Percentiles rank a stretch among this genome's conserved stretches.
phyloP scores from a whole-genome alignment of 805 yeast genomes.

The Sungouiozyma intestinalis region DNA sequence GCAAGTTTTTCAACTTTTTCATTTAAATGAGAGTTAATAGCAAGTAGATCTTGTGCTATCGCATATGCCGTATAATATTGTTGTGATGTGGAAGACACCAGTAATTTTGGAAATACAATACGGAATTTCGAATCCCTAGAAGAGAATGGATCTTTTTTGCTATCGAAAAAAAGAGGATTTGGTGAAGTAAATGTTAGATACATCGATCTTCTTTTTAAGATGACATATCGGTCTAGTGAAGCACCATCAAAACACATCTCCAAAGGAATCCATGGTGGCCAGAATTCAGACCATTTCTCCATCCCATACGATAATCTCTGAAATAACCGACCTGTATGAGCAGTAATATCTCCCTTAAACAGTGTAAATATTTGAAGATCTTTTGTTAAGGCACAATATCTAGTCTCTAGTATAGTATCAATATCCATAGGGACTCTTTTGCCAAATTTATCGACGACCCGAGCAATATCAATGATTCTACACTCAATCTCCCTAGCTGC shows the following conservation, averaged over 20 bases:
- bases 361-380: conserved; percentile 49
- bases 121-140: conserved; percentile 25
- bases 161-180: conserved; percentile 38
- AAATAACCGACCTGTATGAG: conserved; percentile 20
- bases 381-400: conserved; percentile 45
- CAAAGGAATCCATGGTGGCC: conserved; percentile 63
- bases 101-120: conserved; percentile 36
- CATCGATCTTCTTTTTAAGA: conserved; percentile 44
- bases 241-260: conserved; percentile 49
- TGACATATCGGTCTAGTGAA: conserved; percentile 33
- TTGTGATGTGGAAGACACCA: conserved; percentile 43
- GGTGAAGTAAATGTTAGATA: conserved; percentile 42
- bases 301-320: conserved; percentile 24
- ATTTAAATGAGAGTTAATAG: conserved; percentile 28
- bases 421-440: conserved; percentile 21
- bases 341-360: conserved; percentile 29
- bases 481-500: conserved; percentile 51
- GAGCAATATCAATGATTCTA: conserved; percentile 39
- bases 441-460: conserved; percentile 26
- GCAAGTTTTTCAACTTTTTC: conserved; percentile 38
- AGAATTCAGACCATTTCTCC: conserved; percentile 24
- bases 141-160: conserved; percentile 15
- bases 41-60: conserved; percentile 36
- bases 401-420: conserved; percentile 38
- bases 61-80: conserved; percentile 47